phyloP scores from a whole-genome alignment of 164 flowering plant species.

The Cinnamomum chago region DNA sequence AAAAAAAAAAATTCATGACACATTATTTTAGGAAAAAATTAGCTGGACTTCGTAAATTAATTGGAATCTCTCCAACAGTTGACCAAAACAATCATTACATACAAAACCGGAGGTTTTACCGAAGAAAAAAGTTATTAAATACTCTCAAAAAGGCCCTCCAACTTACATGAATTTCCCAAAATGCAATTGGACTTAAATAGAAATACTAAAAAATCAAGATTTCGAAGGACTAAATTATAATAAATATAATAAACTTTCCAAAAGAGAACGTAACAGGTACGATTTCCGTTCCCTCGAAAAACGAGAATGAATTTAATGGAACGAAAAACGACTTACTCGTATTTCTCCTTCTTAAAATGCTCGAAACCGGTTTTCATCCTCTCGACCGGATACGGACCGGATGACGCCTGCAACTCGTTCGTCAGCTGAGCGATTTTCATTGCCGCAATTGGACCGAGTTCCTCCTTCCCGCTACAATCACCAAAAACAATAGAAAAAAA shows the following conservation, averaged over 20 bases:
- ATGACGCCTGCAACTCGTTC: slow-evolving; percentile 39
- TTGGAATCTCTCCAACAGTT: too few species aligned
- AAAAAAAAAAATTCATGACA: too few species aligned
- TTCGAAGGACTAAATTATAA: not conserved
- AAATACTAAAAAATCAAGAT: not conserved
- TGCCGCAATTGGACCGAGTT: slow-evolving; percentile 50
- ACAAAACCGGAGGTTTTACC: not conserved
- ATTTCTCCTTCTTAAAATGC: slow-evolving; percentile 72
- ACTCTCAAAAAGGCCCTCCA: not conserved
- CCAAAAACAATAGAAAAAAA: not conserved
- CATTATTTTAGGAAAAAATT: too few species aligned
- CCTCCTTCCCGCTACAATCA: slow-evolving; percentile 39
- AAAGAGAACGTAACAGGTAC: not conserved
- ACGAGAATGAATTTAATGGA: too few species aligned
- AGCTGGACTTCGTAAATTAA: too few species aligned
- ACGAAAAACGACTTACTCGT: slow-evolving; percentile 40
- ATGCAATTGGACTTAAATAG: not conserved
- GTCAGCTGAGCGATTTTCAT: slow-evolving; percentile 66
- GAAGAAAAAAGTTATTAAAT: not conserved
- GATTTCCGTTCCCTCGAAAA: not conserved
- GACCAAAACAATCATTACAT: too few species aligned
- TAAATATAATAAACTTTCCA: not conserved
- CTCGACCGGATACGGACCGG: slow-evolving; percentile 40
- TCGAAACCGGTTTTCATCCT: slow-evolving; percentile 65
- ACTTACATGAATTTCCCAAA: not conserved